Conservation (phyloP, 495 filamentous ascomycete species). For the Cercophora newfieldiana region DNA sequence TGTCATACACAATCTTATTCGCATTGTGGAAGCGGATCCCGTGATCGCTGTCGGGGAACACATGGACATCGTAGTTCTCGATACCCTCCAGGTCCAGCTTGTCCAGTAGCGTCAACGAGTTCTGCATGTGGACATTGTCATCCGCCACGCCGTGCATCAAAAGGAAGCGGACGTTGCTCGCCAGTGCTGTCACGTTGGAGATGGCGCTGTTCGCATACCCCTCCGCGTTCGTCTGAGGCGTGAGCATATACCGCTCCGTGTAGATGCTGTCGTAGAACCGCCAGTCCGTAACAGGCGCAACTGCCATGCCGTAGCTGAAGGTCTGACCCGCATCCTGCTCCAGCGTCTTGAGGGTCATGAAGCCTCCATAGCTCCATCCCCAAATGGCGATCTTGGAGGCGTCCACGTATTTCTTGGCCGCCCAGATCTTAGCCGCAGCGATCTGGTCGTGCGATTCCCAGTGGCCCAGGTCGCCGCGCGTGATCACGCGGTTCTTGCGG, state of each 20-base stretch:
- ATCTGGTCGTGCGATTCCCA: constrained; percentile 92
- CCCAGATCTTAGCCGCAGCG: constrained; percentile 83
- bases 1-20: constrained; percentile 90
- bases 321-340: constrained; percentile 87
- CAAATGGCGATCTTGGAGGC: constrained; percentile 82
- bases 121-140: constrained; percentile 97
- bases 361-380: constrained; percentile 98
- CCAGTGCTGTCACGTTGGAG: constrained; percentile 65
- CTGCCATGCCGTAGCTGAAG: constrained; percentile 95
- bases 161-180: constrained; percentile 77
- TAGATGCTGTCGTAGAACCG: constrained; percentile 93
- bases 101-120: constrained; percentile 81
- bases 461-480: constrained; percentile 80
- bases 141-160: constrained; percentile 94
- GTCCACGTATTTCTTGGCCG: constrained; percentile 80
- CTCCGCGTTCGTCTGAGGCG: constrained; percentile 71
- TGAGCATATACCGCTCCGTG: constrained; percentile 95
- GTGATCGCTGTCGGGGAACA: constrained; percentile 96
- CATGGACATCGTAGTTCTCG: constrained; percentile 94
- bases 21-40: constrained; percentile 94
- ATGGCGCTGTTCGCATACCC: constrained; percentile 80
- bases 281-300: constrained; percentile 98
- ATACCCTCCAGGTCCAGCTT: constrained; percentile 78
- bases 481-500: constrained; percentile 74
- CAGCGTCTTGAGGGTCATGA: constrained; percentile 94